These are phyloP conservation scores for Cercospora sojina DNA, from an alignment of 2,329 filamentous ascomycete genomes.

Conservation along the genomic window DNA sequence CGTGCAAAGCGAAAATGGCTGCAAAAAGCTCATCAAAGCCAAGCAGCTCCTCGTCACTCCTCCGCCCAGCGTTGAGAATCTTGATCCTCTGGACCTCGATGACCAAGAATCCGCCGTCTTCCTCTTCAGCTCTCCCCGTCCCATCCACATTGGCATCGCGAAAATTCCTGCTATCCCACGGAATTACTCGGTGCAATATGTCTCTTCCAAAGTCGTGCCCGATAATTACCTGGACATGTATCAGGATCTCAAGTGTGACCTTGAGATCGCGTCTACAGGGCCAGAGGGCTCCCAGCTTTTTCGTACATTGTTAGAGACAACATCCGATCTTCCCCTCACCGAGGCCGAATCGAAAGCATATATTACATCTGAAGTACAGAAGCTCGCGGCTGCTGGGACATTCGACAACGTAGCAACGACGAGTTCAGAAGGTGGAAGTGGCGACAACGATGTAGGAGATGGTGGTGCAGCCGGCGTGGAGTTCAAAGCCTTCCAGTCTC, in stretches of 20 bases:
- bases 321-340: background rate
- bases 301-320: conserved; percentile 4
- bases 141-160: background rate
- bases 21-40: conserved; percentile 7
- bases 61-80: conserved; percentile 10
- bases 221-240: conserved; percentile 13
- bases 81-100: conserved; percentile 1
- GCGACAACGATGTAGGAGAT: background rate
- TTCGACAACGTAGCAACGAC: too few relatives aligned
- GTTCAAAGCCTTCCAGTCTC: conserved; percentile 4
- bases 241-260: background rate
- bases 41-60: conserved; percentile 9
- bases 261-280: conserved; percentile 5
- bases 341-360: conserved; percentile 9
- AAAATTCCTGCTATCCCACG: conserved; percentile 5
- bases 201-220: conserved; percentile 4
- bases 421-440: too few relatives aligned
- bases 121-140: background rate
- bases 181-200: conserved; percentile 6
- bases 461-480: background rate
- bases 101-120: conserved; percentile 10
- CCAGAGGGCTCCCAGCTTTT: background rate
- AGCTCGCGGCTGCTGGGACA: background rate
- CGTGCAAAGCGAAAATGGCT: background rate
- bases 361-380: background rate